Base-by-base conservation (phyloP, 2,329 filamentous ascomycete genomes). In the Colletotrichum spinosum region DNA sequence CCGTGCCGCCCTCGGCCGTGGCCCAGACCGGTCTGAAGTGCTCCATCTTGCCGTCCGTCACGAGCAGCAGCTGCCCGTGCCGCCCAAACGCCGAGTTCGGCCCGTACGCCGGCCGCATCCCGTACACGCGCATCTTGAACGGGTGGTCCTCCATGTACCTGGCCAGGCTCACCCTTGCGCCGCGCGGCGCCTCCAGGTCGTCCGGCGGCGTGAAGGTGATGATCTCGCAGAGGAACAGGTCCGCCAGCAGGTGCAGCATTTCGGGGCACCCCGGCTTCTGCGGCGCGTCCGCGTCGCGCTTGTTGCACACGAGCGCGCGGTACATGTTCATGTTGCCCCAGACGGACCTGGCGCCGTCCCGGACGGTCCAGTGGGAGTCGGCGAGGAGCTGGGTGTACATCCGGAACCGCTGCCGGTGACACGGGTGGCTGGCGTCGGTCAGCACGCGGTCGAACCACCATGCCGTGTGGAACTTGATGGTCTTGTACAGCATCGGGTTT, bases 191-290 rank as follows among this genome's bases (percentile, higher is more conserved):
- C n/a, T 35, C 37, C 8, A 3, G 8, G 25, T 25, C 4, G 25
- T 25, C 25, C 5, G 45, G 17, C n/a, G 46, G 5, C n/a, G 51
- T 65, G 13, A 65, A 65, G 11, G 56, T 61, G 45, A 65, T 55
- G 33, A 65, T 35, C 34, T 65, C 61, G 6, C 50, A 50, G 3
- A 15, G 33, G 17, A 65, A 54, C 38, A 37, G 51, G 45, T 65
- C 61, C 11, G 61, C 61, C 17, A 65, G 6, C 11, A 65, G 44
- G n/a, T 65, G 34, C 34, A 65, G 45, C 56, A 65, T 60, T 50
- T 65, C 61, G 57, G 60, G 57, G 9, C 44, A 65, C 7, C 56
- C 56, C 4, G 56, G 11, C 17, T 60, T 57, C 12, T 15, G 55
- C 9, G 61, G 61, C 51, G 46, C n/a, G 2, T 50, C 61, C 4